Base-by-base conservation (phyloP, 805 yeast species). In the Ogataea pilisensis region DNA sequence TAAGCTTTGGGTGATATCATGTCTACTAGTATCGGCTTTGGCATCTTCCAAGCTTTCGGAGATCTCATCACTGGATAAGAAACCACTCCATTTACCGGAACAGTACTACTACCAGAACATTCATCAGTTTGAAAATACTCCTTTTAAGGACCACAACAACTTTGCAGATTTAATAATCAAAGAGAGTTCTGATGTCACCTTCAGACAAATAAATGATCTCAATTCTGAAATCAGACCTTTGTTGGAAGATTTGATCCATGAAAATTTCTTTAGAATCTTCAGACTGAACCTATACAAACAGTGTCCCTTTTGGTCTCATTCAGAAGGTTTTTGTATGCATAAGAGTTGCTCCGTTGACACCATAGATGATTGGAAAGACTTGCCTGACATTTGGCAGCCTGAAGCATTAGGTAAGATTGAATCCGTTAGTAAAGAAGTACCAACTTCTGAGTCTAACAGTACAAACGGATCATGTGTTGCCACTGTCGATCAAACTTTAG, bases 341-440 rank as follows among this genome's bases (percentile, higher is more conserved):
- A 73, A 86, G 48, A 82, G 87, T 41, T 89, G 97, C 65, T 95
- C 96, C 1, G 95, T 89, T 31, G 95, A 89, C 58, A 76, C 87
- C 2, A 75, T 85, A 11, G 86, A 80, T 37, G 85, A 83, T 50
- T 84, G 83, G 72, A 72, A 73, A 48, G 78, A 80, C 64, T 61
- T 82, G 31, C 85, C 88, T 2, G 88, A 79, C 39, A 75, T 74
- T 35, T 81, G 89, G 79, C 76, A 80, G 49, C 86, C 93, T 1
- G 83, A 82, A 39, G 77, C 75, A 26, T 69, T 90, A 39, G 89
- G 89, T 17, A 61, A 61, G 41, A 58, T 77, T 32, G 68, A 70
- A 25, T 60, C 65, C 32, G 50, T 63, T 11, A 40, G 55, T 1
- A 43, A 39, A 19, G 53, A 48, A 17, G 34, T 45, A 0, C 58